A percentile compares a stretch with the other conserved stretches of the same genome.
Conservation (phyloP, 1,284 basidiomycete species). For the Hemileia vastatrix region DNA sequence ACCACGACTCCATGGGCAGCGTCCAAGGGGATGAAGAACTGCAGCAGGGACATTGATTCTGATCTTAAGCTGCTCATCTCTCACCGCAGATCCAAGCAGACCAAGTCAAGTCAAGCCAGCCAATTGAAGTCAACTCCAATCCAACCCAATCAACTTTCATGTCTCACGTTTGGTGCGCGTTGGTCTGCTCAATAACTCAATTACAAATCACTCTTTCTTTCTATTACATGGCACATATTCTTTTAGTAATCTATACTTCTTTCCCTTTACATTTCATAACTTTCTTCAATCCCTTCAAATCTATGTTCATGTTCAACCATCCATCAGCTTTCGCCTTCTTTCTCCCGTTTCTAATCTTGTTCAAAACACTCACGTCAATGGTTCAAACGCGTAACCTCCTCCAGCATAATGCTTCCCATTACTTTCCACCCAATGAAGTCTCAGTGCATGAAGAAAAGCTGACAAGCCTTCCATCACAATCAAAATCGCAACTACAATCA, state of each 20-base stretch:
- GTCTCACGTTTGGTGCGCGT: too few species aligned
- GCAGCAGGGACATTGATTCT: constrained; percentile 81
- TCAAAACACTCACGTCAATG: constrained; percentile 3
- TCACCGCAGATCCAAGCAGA: too few species aligned
- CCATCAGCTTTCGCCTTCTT: background rate
- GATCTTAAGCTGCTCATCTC: too few species aligned
- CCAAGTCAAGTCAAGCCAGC: too few species aligned
- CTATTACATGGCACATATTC: too few species aligned
- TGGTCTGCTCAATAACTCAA: too few species aligned
- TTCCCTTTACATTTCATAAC: too few species aligned
- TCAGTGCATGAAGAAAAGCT: constrained; percentile 88
- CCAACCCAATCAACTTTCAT: too few species aligned
- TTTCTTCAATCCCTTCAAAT: constrained; percentile 15
- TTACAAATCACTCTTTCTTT: too few species aligned
- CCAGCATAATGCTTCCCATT: constrained; percentile 95
- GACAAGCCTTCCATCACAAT: constrained; percentile 57
- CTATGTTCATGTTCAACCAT: background rate
- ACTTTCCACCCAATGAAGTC: constrained; percentile 77
- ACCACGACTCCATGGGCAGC: constrained; percentile 92
- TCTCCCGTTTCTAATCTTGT: background rate
- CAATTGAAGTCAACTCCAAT: too few species aligned
- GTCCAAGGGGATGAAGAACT: constrained; percentile 95
- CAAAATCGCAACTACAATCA: constrained; percentile 26
- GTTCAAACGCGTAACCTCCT: constrained; percentile 54
- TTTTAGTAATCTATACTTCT: too few species aligned